Conservation (phyloP, 805 yeast genomes). For the Millerozyma miso region DNA sequence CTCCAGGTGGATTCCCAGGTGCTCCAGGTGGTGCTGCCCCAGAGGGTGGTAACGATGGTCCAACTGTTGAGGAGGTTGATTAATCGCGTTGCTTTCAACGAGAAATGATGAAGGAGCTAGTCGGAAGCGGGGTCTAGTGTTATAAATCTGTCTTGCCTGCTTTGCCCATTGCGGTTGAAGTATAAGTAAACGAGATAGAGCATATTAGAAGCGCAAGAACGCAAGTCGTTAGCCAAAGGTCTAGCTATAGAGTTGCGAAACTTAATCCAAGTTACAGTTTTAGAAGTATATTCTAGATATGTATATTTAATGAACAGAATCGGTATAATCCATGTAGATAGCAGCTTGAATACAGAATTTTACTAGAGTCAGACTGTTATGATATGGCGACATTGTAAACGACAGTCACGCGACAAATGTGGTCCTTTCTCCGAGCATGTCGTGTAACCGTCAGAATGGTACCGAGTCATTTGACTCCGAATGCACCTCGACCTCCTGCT, state of each 20-base stretch:
- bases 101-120: not conserved
- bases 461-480: too few species aligned
- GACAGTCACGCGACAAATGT: too few species aligned
- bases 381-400: too few species aligned
- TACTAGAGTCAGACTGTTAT: too few species aligned
- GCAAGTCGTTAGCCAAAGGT: not conserved
- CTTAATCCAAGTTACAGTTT: slow-evolving; percentile 4
- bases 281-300: not conserved
- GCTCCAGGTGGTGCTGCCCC: slow-evolving; percentile 57
- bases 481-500: too few species aligned
- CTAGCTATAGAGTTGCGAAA: not conserved
- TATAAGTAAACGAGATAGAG: too few species aligned
- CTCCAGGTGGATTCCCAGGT: slow-evolving; percentile 52
- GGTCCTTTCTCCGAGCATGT: too few species aligned
- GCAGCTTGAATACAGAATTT: too few species aligned
- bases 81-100: slow-evolving; percentile 13
- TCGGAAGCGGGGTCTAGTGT: not conserved
- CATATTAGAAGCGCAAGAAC: not conserved
- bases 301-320: not conserved
- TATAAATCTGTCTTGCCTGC: too few species aligned
- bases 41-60: slow-evolving; percentile 39
- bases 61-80: slow-evolving; percentile 54
- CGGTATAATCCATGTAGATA: too few species aligned
- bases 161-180: too few species aligned
- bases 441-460: too few species aligned